Conservation (phyloP, 371 early-diverging fungal species). For the Rhizopus stolonifer region DNA sequence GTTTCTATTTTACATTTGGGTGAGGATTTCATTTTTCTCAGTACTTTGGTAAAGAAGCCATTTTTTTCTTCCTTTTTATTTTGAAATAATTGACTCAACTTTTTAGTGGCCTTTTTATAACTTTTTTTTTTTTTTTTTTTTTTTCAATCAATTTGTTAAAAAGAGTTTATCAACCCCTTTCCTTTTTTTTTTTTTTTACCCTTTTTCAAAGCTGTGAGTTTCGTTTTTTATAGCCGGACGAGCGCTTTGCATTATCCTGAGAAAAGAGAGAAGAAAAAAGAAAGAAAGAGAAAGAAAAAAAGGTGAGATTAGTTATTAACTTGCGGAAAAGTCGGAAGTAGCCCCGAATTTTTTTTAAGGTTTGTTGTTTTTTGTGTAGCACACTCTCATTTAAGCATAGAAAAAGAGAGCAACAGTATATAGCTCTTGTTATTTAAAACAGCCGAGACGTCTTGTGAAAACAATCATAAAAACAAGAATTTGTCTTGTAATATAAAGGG, state of each 20-base stretch:
- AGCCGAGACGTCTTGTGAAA: too few relatives aligned
- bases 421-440: background rate
- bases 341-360: background rate
- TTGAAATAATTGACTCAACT: slow-evolving; percentile 1
- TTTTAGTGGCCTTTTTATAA: background rate
- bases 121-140: background rate
- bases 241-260: background rate
- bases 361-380: background rate
- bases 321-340: background rate
- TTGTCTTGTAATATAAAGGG: background rate
- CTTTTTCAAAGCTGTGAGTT: background rate
- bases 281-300: background rate
- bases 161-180: background rate
- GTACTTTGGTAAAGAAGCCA: background rate
- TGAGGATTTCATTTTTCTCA: background rate
- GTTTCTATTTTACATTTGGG: background rate
- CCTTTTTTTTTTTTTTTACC: background rate
- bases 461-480: background rate
- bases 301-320: background rate
- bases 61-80: background rate
- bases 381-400: background rate
- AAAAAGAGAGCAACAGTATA: background rate
- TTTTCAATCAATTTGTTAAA: too few relatives aligned
- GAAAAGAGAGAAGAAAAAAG: background rate
- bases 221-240: background rate